A percentile compares a stretch with the other conserved stretches of the same genome.
Conservation (phyloP, 768 basidiomycete genomes). For the Suillus brevipes region DNA sequence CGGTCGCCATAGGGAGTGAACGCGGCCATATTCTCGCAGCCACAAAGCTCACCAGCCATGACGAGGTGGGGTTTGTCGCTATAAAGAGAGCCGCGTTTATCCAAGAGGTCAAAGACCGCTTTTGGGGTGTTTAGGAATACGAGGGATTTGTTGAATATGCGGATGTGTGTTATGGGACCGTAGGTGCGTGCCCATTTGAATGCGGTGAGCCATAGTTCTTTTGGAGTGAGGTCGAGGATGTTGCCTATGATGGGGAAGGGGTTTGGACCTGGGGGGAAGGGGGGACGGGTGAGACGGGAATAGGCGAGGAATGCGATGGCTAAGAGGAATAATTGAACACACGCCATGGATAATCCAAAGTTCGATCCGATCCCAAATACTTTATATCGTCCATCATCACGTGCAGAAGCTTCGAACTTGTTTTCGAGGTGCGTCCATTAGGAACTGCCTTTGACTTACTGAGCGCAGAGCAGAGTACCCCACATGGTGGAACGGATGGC, state of each 20-base stretch:
- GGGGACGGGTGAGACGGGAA: constrained; percentile 18
- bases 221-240: constrained; percentile 54
- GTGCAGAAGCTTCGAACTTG: not conserved
- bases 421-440: not conserved
- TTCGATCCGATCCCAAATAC: too few relatives aligned
- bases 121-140: constrained; percentile 66
- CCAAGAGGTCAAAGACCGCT: constrained; percentile 62
- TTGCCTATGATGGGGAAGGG: constrained; percentile 69
- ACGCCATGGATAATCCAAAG: too few relatives aligned
- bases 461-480: not conserved
- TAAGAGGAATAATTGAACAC: constrained; percentile 8
- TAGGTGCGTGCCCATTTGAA: constrained; percentile 49
- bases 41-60: constrained; percentile 72
- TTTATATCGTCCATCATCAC: not conserved
- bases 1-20: constrained; percentile 68
- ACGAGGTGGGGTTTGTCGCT: constrained; percentile 70
- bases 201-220: constrained; percentile 66
- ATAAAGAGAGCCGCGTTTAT: constrained; percentile 69
- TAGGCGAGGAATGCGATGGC: constrained; percentile 21
- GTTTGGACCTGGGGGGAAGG: constrained; percentile 67
- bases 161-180: constrained; percentile 68
- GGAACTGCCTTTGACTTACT: not conserved
- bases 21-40: constrained; percentile 71
- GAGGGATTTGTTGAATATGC: constrained; percentile 64
- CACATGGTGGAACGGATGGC: not conserved